phyloP scores from a whole-genome alignment of 2,329 filamentous ascomycete genomes.

The Aspergillus sp. region DNA sequence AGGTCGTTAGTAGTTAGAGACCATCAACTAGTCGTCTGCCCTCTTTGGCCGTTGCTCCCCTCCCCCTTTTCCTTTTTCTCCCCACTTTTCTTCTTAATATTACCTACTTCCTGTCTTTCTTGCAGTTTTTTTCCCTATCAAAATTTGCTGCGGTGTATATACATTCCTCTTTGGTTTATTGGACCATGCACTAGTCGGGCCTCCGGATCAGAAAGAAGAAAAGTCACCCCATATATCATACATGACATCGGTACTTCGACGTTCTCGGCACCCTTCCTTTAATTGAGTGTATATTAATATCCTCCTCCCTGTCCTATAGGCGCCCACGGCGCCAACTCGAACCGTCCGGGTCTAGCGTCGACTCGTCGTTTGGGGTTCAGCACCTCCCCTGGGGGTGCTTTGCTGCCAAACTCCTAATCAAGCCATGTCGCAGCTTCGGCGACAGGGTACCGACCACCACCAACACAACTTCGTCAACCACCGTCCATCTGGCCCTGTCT shows the following conservation, averaged over 20 bases:
- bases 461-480: constrained; percentile 8
- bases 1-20: no score
- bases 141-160: no score
- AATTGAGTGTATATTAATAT: no score
- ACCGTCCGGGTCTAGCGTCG: constrained; percentile 15
- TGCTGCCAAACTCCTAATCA: constrained; percentile 11
- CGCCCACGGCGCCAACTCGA: background rate
- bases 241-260: no score
- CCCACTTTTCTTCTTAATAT: background rate
- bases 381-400: constrained; percentile 13
- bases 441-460: constrained; percentile 24
- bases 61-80: constrained; percentile 8
- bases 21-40: no score
- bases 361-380: constrained; percentile 9
- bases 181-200: no score
- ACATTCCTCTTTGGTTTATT: background rate
- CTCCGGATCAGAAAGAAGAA: no score
- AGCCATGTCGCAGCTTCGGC: constrained; percentile 36
- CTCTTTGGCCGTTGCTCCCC: background rate
- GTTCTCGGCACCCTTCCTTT: no score
- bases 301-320: background rate
- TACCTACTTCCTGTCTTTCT: background rate
- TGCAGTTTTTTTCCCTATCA: background rate
- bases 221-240: no score
- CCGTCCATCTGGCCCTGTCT: constrained; percentile 6